phyloP scores from a whole-genome alignment of 2,329 filamentous ascomycete species.

The Nothophoma quercina region DNA sequence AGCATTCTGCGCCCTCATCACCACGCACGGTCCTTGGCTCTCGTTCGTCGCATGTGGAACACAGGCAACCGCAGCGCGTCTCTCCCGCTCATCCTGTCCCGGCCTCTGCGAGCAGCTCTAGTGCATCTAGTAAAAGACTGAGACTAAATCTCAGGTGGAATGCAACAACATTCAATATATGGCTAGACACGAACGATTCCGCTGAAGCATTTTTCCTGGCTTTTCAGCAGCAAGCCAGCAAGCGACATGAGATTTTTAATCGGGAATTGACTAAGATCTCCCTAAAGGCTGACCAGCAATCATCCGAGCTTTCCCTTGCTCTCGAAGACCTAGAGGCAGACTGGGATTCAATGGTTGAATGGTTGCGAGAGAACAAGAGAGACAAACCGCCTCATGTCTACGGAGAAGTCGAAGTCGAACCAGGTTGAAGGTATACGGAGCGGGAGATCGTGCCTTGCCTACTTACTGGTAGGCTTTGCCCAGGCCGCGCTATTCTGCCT shows the following conservation, averaged over 20 bases:
- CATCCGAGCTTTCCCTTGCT: not conserved
- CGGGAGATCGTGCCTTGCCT: too few relatives aligned
- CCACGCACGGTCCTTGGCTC: too few relatives aligned
- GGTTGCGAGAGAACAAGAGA: conserved; percentile 1
- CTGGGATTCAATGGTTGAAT: not conserved
- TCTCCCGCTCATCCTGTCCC: not conserved
- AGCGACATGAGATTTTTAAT: not conserved
- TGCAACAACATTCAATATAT: not conserved
- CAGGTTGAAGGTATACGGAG: too few relatives aligned
- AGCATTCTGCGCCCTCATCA: too few relatives aligned
- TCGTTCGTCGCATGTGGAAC: too few relatives aligned
- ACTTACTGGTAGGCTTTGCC: not conserved
- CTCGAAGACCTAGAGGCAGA: conserved; percentile 1
- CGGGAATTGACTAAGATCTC: not conserved
- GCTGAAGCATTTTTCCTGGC: not conserved
- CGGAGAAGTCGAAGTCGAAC: too few relatives aligned
- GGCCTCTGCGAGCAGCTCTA: not conserved
- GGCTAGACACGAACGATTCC: not conserved
- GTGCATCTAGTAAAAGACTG: not conserved
- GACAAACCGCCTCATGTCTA: not conserved
- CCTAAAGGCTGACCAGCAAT: not conserved
- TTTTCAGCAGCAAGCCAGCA: not conserved
- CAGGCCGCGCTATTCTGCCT: not conserved
- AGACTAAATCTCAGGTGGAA: conserved; percentile 1
- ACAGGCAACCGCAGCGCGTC: too few relatives aligned